Conservation (phyloP, 2,329 filamentous ascomycete genomes). For the Aspergillus sp. region DNA sequence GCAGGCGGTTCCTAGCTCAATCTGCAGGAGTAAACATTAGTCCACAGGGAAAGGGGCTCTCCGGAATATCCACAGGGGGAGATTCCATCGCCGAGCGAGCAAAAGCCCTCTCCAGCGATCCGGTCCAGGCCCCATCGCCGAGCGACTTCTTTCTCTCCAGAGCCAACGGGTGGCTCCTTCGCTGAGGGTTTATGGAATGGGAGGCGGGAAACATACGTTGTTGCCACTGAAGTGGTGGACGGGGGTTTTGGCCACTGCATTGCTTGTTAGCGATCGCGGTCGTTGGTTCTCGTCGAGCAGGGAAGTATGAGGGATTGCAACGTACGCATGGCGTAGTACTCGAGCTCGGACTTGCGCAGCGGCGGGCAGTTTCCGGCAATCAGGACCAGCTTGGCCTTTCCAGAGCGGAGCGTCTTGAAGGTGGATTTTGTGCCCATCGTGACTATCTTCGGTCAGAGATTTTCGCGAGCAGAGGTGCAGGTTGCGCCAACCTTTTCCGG, state of each 20-base stretch:
- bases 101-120: neutral
- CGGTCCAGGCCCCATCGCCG: neutral
- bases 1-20: neutral
- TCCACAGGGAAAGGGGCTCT: neutral
- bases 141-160: neutral
- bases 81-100: neutral
- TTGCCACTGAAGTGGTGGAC: neutral
- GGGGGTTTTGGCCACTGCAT: neutral
- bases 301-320: neutral
- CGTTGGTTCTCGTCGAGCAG: no score
- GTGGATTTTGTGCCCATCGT: neutral
- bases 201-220: neutral
- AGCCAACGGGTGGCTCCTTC: neutral
- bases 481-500: neutral
- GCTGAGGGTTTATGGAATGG: neutral
- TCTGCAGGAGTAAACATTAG: neutral
- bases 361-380: neutral
- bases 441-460: neutral
- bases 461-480: neutral
- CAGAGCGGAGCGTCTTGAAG: neutral
- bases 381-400: neutral
- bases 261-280: no score
- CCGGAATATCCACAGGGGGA: neutral
- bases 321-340: neutral
- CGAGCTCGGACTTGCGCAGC: neutral